A percentile compares a stretch with the other conserved stretches of the same genome.
These are phyloP conservation scores for Aspergillus biplanus DNA, from an alignment of 495 filamentous ascomycete species.

Conservation along the genomic window DNA sequence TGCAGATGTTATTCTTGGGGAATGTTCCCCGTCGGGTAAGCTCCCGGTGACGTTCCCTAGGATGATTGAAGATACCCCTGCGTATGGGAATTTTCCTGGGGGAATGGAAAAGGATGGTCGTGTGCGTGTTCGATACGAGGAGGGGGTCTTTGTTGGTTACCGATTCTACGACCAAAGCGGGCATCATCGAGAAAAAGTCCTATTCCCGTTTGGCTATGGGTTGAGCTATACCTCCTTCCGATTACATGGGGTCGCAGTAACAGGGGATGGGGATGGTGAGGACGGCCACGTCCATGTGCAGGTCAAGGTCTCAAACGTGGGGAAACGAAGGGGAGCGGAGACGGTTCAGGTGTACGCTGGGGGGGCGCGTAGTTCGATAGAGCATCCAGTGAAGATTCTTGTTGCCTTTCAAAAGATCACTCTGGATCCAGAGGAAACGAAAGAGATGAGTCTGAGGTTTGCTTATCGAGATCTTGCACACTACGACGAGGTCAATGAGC, in stretches of 20 bases:
- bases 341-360: conserved; percentile 16
- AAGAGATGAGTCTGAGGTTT: conserved; percentile 1
- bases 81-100: conserved; percentile 60
- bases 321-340: conserved; percentile 8
- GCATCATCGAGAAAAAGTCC: conserved; percentile 53
- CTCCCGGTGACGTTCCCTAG: conserved; percentile 76
- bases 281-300: background rate
- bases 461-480: conserved; percentile 2
- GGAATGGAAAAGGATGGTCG: conserved; percentile 47
- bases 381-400: conserved; percentile 15
- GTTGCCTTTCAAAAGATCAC: conserved; percentile 13
- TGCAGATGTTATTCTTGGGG: conserved; percentile 77
- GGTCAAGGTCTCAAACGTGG: conserved; percentile 10
- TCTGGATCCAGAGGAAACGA: conserved; percentile 9
- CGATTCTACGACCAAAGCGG: conserved; percentile 70
- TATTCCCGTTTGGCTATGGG: conserved; percentile 80
- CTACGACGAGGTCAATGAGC: conserved; percentile 7
- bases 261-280: background rate
- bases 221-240: conserved; percentile 70
- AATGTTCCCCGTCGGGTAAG: conserved; percentile 74
- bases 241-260: background rate
- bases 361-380: background rate
- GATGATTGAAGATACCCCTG: conserved; percentile 69
- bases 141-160: conserved; percentile 85
- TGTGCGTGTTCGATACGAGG: conserved; percentile 68